Evolutionary conservation across 257 asterid species (phyloP), one percentile per base, ranked within the genome.

Genomic region (Lithospermum erythrorhizon): DNA sequence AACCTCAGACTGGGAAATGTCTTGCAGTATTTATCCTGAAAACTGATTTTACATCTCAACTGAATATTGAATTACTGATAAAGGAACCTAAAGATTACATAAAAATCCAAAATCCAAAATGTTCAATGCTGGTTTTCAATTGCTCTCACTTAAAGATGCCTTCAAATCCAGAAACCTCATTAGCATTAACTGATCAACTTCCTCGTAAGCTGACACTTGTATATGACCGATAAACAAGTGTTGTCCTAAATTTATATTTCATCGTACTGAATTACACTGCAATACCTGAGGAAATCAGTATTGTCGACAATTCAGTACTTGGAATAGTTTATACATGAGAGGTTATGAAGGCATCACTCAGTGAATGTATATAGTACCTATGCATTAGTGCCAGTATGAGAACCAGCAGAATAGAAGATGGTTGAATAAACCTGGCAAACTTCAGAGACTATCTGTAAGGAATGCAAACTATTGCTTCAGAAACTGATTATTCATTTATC

Each of bases 11-110:
- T 68, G 82, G 18, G 76, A 76, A 67, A 61, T 82, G 81, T 71
- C 83, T 64, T 65, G 27, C 74, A 41, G 49, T 66, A 77, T 71
- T 75, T 83, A 70, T 79, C 82, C 83, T 80, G 82, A 81, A 73
- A 72, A 65, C 59, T 72, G 79, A 84, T 41, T 41, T 67, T 81
- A 77, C 87, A 77, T 73, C 95, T 82, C 87, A 71, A 80, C 65
- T 74, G 55, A 80, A 74, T 67, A 65, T 55, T 60, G 66, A 55
- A 80, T 72, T 67, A 65, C 60, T 60, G 66, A 55, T 55, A 64
- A 6, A 60, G 60, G 24, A 82, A 65, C 79, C 89, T 75, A 77
- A 60, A 41, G 37, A 72, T 70, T 80, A 74, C 54, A 70, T 61
- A 57, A 61, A 70, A 70, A 77, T 72, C 56, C 78, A 70, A 70